Percentiles rank a stretch among this genome's conserved stretches.
phyloP scores from a whole-genome alignment of 305 asterid genomes.

The Solanum chacoense region DNA sequence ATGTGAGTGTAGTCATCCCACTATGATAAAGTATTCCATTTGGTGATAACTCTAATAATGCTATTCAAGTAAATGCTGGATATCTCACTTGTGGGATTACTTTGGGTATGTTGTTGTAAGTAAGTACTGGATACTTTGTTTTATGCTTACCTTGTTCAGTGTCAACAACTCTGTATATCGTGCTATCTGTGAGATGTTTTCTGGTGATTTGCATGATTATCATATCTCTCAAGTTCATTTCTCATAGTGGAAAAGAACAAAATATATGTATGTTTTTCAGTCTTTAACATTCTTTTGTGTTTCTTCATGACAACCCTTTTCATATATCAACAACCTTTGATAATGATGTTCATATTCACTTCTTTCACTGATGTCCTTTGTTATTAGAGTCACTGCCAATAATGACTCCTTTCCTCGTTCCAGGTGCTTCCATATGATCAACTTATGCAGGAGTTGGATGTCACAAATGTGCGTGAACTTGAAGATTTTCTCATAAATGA shows the following conservation, averaged over 20 bases:
- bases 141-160: background rate
- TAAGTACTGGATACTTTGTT: background rate
- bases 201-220: background rate
- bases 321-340: background rate
- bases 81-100: background rate
- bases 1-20: background rate
- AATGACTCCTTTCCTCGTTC: background rate
- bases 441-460: slow-evolving; percentile 88
- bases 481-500: slow-evolving; percentile 96
- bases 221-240: background rate
- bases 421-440: slow-evolving; percentile 84
- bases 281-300: background rate
- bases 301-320: background rate
- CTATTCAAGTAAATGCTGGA: background rate
- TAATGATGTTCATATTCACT: background rate
- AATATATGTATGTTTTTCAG: background rate
- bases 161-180: background rate
- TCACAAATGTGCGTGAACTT: slow-evolving; percentile 82
- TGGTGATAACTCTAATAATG: background rate
- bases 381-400: background rate
- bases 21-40: background rate
- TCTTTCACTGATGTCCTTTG: background rate
- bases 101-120: background rate
- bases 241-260: background rate
- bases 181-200: background rate